Evolutionary conservation across 768 basidiomycete species (phyloP), one percentile per base, ranked within the genome.

Genomic region (Boletus speciosus): DNA sequence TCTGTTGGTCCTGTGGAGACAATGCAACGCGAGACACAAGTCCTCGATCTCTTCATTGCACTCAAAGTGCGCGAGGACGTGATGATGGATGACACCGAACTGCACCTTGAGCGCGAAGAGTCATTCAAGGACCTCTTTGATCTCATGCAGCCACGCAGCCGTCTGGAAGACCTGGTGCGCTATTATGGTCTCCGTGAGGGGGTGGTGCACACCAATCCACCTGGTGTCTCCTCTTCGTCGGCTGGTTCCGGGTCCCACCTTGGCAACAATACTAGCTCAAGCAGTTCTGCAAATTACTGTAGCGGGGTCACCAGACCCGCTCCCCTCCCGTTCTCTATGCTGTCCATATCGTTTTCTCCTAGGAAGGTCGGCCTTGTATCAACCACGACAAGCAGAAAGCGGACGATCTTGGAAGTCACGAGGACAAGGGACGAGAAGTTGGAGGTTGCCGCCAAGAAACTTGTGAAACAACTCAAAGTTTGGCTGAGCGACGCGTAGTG

Each of bases 31-130:
- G 90, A 93, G 66, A 89, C 90, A 0, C 69, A 73, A 51, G 78
- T 86, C 16, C 79, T 93, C 21, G 91, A 93, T 73, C 77, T 78
- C 54, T 92, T 88, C 76, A 86, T 93, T 45, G 81, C 83, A 4
- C 79, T 93, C 63, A 88, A 88, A 70, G 85, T 88, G 49, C 82
- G 81, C 21, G 86, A 92, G 64, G 91, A 93, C 69, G 78, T 91
- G 41, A 84, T 85, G 76, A 73, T 77, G 38, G 89, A 91, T 69
- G 86, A 90, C 45, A 78, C 80, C 2, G 82, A 83, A 64, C 76
- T 92, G 23, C 88, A 93, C 60, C 80, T 90, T 44, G 85, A 86
- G 61, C 76, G 85, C 12, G 84, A 86, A 50, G 89, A 90, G 66
- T 77, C 80, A 10, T 92, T 87, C 74, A 83, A 82, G 55, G 90